Percentiles rank a stretch among this genome's conserved stretches.
Evolutionary conservation across 23 red algal species (phyloP).

Genomic region (Chondrus crispus): DNA sequence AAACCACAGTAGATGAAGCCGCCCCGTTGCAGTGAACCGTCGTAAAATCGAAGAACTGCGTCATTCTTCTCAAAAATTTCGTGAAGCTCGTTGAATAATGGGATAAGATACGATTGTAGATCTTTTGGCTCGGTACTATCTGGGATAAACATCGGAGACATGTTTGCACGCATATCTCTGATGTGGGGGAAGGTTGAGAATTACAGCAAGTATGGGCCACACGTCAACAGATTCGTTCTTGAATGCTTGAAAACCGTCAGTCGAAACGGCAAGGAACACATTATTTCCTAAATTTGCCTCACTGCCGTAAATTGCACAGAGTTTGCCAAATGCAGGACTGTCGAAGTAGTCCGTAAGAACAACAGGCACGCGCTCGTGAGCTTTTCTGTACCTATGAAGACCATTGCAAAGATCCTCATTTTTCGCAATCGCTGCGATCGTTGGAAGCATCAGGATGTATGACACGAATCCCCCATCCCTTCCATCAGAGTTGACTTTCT

Average conservation of each 20-base stretch:
- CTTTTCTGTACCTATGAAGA: constrained; percentile 1
- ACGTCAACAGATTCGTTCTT: background rate
- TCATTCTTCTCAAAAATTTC: background rate
- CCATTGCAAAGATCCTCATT: background rate
- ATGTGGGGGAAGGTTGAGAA: background rate
- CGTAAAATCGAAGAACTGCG: background rate
- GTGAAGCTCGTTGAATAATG: background rate
- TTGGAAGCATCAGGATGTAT: background rate
- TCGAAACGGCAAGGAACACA: background rate
- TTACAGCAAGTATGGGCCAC: background rate
- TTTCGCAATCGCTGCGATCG: background rate
- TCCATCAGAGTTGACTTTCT: background rate
- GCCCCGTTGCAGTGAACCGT: background rate
- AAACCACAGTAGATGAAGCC: constrained; percentile 5
- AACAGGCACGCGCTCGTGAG: background rate
- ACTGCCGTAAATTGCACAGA: background rate
- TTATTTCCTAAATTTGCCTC: background rate
- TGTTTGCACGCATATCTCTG: background rate
- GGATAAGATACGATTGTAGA: background rate
- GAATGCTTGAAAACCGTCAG: background rate
- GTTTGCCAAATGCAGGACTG: background rate
- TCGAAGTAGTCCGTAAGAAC: background rate
- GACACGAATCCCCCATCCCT: background rate
- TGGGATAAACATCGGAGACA: background rate
- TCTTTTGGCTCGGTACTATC: background rate